Base-by-base conservation (phyloP, 768 basidiomycete species). In the Boletus rubropictus region DNA sequence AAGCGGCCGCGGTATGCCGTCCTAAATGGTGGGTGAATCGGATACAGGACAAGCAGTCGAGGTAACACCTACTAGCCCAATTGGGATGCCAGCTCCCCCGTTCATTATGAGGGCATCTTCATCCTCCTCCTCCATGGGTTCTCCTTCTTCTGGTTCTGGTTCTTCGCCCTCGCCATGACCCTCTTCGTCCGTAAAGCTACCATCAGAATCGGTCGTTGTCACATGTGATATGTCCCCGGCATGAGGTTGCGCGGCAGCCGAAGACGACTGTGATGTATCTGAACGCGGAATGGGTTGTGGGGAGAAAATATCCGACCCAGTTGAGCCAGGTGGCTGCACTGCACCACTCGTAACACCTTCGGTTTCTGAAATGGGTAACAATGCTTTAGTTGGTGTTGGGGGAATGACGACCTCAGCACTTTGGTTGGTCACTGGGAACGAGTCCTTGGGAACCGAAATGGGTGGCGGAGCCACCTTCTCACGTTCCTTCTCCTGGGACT, bases 71-170 rank as follows among this genome's bases (percentile, higher is more conserved):
- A 95, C 93, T 39, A 89, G 84, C 29, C 93, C 94, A 34, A 92
- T 78, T 18, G 95, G 95, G 48, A 98, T 97, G 29, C 96, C 96
- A 48, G 89, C 86, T 10, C 96, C 95, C 34, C 94, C 94, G 46
- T 84, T 86, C 69, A 83, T 74, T 52, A 96, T 94, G 45, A 97
- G 73, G 53, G 83, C 74, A 55, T 92, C 89, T 63, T 96, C 94
- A 48, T 96, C 92, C 50, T 95, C 92, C 42, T 68, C 64, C 59
- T 95, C 89, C 48, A 77, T 75, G 37, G 80, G 79, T 43, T 80
- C 79, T 20, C 78, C 67, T 27, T 71, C 68, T 42, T 87, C 79
- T 39, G 74, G 67, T 25, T 86, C 79, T 45, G 81, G 77, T 49
- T 87, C 82, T 54, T 86, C 84, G 5, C 80, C 81, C 52, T 82